These are phyloP conservation scores for Hypoxylon cercidicola DNA, from an alignment of 495 filamentous ascomycete species.

Conservation along the genomic window DNA sequence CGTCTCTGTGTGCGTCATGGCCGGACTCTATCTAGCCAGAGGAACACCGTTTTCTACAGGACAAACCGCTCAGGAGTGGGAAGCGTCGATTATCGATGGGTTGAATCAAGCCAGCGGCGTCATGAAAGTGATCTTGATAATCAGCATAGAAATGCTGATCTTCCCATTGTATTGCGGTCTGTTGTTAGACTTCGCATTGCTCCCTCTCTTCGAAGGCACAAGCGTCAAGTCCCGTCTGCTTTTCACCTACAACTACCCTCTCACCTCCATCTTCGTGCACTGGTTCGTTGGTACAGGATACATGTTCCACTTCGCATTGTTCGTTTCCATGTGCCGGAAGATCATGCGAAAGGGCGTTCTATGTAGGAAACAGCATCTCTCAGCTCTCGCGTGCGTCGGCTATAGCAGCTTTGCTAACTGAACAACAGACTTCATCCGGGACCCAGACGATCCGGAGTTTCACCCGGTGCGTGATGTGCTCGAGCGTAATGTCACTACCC, in stretches of 20 bases:
- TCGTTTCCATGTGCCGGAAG: conserved; percentile 98
- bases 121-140: conserved; percentile 97
- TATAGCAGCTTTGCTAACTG: conserved; percentile 40
- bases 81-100: conserved; percentile 81
- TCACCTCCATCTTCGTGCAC: conserved; percentile 93
- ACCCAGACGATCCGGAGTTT: conserved; percentile 98
- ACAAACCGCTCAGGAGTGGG: conserved; percentile 74
- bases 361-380: conserved; percentile 64
- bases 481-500: conserved; percentile 89
- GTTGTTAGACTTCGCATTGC: conserved; percentile 85
- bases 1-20: conserved; percentile 73
- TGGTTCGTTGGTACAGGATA: conserved; percentile 99
- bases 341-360: conserved; percentile 94
- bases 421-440: conserved; percentile 87
- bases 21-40: conserved; percentile 79
- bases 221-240: conserved; percentile 77
- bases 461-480: conserved; percentile 97
- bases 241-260: conserved; percentile 78
- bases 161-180: conserved; percentile 97
- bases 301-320: conserved; percentile 99
- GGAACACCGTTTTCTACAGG: conserved; percentile 71
- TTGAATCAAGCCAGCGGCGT: conserved; percentile 95
- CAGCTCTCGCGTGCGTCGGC: neutral
- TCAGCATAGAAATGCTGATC: conserved; percentile 98
- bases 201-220: conserved; percentile 86